Conservation (phyloP, 129 eudicot genomes). For the Saposhnikovia divaricata region DNA sequence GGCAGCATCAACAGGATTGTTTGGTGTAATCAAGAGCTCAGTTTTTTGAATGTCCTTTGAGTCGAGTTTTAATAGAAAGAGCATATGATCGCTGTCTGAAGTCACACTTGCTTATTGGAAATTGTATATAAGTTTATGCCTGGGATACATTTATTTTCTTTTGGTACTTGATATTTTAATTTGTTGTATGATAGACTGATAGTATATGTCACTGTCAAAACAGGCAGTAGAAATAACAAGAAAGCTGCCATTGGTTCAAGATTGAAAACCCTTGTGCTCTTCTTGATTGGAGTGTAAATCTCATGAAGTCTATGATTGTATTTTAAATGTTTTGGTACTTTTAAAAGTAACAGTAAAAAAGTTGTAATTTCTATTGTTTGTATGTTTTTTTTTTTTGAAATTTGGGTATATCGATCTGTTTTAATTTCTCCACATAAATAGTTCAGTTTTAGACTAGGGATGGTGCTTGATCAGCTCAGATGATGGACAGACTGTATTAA, state of each 20-base stretch:
- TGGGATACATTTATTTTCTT: neutral
- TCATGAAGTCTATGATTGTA: neutral
- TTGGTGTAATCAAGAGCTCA: slow-evolving; percentile 2
- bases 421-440: neutral
- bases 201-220: neutral
- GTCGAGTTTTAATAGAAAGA: neutral
- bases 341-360: neutral
- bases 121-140: neutral
- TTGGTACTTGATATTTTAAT: neutral
- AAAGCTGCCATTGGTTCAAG: neutral
- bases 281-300: neutral
- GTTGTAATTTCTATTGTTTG: neutral
- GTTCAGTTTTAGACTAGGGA: too few relatives aligned
- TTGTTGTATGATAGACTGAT: neutral
- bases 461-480: too few relatives aligned
- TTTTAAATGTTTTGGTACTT: neutral
- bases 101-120: neutral
- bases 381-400: neutral
- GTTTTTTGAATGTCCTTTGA: neutral
- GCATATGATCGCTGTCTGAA: neutral
- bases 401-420: neutral
- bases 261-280: neutral
- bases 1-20: neutral
- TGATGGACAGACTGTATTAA: too few relatives aligned
- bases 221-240: neutral